Evolutionary conservation across 176 grass and related monocot genomes (phyloP).

Genomic region (Eragrostis nindensis): DNA sequence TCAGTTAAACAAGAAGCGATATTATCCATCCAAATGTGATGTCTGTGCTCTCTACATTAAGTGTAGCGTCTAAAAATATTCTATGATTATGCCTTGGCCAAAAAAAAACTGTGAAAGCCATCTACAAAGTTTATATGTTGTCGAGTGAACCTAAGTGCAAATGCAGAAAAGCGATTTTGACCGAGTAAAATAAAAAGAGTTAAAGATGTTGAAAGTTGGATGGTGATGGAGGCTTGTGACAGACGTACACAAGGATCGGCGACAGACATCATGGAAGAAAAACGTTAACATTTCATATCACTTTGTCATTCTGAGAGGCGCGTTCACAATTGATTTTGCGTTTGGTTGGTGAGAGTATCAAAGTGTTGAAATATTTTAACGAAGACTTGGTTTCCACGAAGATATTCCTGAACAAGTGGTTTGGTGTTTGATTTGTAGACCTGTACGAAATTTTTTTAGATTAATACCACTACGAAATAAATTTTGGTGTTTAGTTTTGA

Average conservation of each 20-base stretch:
- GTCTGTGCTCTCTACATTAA: too few species aligned
- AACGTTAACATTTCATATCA: not conserved
- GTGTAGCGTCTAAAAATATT: too few species aligned
- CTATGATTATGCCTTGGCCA: not conserved
- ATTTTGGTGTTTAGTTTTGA: not conserved
- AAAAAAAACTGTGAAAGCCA: not conserved
- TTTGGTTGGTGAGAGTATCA: not conserved
- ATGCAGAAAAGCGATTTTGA: conserved; percentile 20
- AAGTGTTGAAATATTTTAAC: not conserved
- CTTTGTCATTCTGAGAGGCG: not conserved
- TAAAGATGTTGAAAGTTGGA: conserved; percentile 13
- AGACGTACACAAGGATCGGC: not conserved
- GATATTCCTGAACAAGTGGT: not conserved
- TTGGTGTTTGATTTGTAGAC: not conserved
- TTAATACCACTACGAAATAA: too few species aligned
- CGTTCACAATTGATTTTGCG: conserved; percentile 11
- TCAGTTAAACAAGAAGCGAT: too few species aligned
- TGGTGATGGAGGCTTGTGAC: conserved; percentile 16
- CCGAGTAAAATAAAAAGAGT: not conserved
- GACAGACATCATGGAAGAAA: not conserved
- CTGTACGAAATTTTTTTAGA: too few species aligned
- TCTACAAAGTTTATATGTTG: not conserved
- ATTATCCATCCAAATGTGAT: too few species aligned
- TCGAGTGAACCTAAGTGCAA: not conserved
- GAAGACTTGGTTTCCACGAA: not conserved